Percentiles rank a stretch among this genome's conserved stretches.
These are phyloP conservation scores for Pyrus betulifolia DNA, from an alignment of 306 rosid genomes.

Conservation along the genomic window DNA sequence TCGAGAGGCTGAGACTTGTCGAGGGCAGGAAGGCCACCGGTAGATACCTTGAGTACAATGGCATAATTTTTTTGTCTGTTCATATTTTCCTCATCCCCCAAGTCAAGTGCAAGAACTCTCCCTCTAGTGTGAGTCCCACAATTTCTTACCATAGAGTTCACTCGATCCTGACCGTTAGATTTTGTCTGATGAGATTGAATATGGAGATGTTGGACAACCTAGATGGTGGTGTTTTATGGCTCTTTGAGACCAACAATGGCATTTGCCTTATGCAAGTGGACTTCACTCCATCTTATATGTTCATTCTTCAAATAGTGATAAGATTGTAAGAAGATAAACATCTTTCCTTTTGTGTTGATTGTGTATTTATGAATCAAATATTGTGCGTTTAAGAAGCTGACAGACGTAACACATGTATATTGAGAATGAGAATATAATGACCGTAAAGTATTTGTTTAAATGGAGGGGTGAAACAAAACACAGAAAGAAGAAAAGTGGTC, in stretches of 20 bases:
- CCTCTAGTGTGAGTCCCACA: background rate
- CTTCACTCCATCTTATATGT: background rate
- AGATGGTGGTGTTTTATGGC: background rate
- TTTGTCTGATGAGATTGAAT: background rate
- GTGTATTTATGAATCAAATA: background rate
- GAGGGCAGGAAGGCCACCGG: constrained; percentile 90
- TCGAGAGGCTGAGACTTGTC: constrained; percentile 78
- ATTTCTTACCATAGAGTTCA: background rate
- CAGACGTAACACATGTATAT: background rate
- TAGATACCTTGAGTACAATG: constrained; percentile 46
- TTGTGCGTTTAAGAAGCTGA: accelerated
- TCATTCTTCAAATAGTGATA: background rate
- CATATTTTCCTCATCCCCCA: background rate
- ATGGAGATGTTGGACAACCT: background rate
- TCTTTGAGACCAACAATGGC: background rate
- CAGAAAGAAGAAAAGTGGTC: background rate
- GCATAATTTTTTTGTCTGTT: background rate
- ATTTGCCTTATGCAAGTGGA: background rate
- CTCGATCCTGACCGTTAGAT: background rate
- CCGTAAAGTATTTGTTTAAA: background rate
- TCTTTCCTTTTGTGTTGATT: background rate
- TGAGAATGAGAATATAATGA: background rate
- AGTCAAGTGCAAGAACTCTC: background rate
- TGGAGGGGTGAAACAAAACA: background rate
- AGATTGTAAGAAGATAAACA: background rate